phyloP scores from a whole-genome alignment of 1,284 basidiomycete species.

The Takashimella koratensis region DNA sequence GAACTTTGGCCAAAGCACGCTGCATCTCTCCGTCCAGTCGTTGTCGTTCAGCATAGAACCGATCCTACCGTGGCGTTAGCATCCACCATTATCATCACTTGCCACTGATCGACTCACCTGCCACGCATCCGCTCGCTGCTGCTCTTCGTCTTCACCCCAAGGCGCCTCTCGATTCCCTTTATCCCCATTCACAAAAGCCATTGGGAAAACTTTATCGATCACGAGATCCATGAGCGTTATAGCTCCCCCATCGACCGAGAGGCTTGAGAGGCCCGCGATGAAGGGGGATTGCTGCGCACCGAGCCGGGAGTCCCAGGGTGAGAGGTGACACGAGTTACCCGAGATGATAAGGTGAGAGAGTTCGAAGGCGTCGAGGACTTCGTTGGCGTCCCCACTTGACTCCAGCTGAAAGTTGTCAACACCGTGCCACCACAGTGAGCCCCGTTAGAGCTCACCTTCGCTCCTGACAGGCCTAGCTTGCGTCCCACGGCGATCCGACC shows the following conservation, averaged over 20 bases:
- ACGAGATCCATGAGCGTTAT: slow-evolving; percentile 73
- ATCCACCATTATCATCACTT: slow-evolving; percentile 1
- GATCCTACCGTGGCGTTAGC: slow-evolving; percentile 29
- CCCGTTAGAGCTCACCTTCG: slow-evolving; percentile 58
- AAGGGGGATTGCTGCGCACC: slow-evolving; percentile 63
- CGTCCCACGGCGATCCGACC: slow-evolving; percentile 69
- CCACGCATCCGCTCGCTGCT: slow-evolving; percentile 61
- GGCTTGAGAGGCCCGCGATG: slow-evolving; percentile 70
- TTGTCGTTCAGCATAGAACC: slow-evolving; percentile 31
- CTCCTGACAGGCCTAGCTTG: slow-evolving; percentile 77
- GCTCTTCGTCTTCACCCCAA: slow-evolving; percentile 68
- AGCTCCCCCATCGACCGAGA: slow-evolving; percentile 76
- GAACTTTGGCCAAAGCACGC: slow-evolving; percentile 26
- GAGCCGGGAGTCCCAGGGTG: slow-evolving; percentile 80
- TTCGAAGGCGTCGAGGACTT: slow-evolving; percentile 76
- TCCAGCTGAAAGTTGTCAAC: slow-evolving; percentile 56
- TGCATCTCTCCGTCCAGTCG: slow-evolving; percentile 34
- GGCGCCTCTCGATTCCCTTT: slow-evolving; percentile 58
- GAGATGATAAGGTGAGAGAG: slow-evolving; percentile 62
- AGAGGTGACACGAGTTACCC: slow-evolving; percentile 81
- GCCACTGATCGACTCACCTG: slow-evolving; percentile 53
- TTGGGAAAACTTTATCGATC: slow-evolving; percentile 59
- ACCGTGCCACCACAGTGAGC: not conserved
- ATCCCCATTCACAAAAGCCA: slow-evolving; percentile 53
- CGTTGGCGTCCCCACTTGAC: slow-evolving; percentile 69